Evolutionary conservation across 2,329 filamentous ascomycete species (phyloP), one percentile per base, ranked within the genome.

Genomic region (Aspergillus pseudoglaucus): DNA sequence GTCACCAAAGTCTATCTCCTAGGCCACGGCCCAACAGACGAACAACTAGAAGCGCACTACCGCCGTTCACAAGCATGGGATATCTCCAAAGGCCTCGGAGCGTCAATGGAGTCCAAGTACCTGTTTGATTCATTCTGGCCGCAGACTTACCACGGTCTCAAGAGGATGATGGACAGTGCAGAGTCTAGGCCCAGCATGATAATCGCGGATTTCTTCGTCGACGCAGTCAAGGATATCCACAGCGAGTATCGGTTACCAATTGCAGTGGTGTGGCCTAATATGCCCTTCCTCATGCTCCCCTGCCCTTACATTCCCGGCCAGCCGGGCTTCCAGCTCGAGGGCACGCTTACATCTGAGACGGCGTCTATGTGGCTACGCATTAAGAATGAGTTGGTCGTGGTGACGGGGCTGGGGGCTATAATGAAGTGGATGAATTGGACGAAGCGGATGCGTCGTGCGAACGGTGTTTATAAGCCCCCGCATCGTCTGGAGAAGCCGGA

Each of bases 121-220:
- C 55, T 67, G 37, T 68, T 68, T 45, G 68, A 72, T 18, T 61
- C 61, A 1, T 65, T 63, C 50, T 73, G 68, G 69, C 59, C 63
- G 7, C 49, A 62, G 7, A 63, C 52, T 9, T 65, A 64, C 42
- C 39, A 43, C 4, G 47, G 52, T 2, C 52, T 64, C 6, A 57
- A 60, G 27, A 46, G 45, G 4, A 56, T 67, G 15, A 54, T 60
- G 46, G 33, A 51, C 2, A 46, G 50, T 27, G 44, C 51, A 4
- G 52, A 47, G 1, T 62, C 55, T 2, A 54, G 57, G 10, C 72
- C 72, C 0, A 63, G 68, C 51, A 62, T 74, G 46, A 69, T 75
- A 20, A 47, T 75, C 2, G 67, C 69, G 0, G 72, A 75, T 45
- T 75, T 72, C 59, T 72, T 74, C 35, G 69, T 68, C 23, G 70